Percentiles rank a stretch among this genome's conserved stretches.
Conservation (phyloP, 2,329 filamentous ascomycete species). For the Bipolaris sorokiniana region DNA sequence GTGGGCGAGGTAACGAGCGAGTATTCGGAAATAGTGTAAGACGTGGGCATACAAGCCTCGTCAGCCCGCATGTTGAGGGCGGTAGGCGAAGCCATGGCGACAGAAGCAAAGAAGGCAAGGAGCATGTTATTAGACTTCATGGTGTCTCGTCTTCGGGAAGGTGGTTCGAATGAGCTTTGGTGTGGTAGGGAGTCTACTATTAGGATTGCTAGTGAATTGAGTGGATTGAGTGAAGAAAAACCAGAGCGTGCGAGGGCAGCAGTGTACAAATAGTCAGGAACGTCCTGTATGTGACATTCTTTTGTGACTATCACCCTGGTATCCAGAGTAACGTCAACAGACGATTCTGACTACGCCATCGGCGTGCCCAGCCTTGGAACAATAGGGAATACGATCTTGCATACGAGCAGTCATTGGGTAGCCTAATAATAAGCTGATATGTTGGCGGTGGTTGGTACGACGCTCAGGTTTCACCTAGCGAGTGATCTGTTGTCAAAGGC, state of each 20-base stretch:
- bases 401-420: slow-evolving; percentile 16
- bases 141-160: neutral
- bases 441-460: slow-evolving; percentile 7
- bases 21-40: slow-evolving; percentile 38
- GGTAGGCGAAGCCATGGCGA: slow-evolving; percentile 26
- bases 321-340: neutral
- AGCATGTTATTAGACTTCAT: slow-evolving; percentile 20
- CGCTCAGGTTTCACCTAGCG: slow-evolving; percentile 5
- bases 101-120: slow-evolving; percentile 26
- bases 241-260: neutral
- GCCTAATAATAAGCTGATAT: slow-evolving; percentile 21
- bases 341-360: neutral
- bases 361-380: slow-evolving; percentile 4
- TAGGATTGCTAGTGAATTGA: neutral
- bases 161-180: neutral
- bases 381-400: slow-evolving; percentile 5
- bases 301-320: neutral
- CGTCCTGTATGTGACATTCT: neutral
- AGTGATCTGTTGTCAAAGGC: neutral
- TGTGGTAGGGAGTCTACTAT: neutral
- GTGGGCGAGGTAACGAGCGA: slow-evolving; percentile 19
- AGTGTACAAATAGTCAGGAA: neutral
- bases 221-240: neutral
- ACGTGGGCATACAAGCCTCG: slow-evolving; percentile 28
- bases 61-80: slow-evolving; percentile 14